These are phyloP conservation scores for Termitomyces sp. DNA, from an alignment of 768 basidiomycete species.

Conservation along the genomic window DNA sequence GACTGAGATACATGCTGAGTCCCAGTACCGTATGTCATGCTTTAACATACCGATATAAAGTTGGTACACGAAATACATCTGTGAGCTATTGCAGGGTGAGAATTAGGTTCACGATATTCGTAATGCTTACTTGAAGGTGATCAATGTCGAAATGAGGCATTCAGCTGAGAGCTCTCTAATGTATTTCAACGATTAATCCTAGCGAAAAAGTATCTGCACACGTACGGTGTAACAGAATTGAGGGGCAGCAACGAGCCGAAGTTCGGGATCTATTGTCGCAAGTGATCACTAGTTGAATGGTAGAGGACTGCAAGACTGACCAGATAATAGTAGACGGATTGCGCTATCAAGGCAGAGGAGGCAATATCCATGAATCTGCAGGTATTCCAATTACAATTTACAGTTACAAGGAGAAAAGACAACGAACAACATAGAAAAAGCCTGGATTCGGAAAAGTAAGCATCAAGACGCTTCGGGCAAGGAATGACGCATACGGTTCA, in stretches of 20 bases:
- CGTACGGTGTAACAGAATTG: constrained; percentile 31
- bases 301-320: constrained; percentile 19
- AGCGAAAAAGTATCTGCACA: constrained; percentile 10
- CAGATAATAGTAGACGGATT: constrained; percentile 40
- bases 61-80: constrained; percentile 35
- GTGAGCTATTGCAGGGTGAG: neutral
- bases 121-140: constrained; percentile 34
- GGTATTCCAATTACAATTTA: neutral
- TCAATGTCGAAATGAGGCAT: constrained; percentile 35
- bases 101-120: neutral
- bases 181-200: neutral
- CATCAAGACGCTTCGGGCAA: neutral
- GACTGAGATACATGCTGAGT: constrained; percentile 12
- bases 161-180: constrained; percentile 33
- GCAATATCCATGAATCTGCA: constrained; percentile 28
- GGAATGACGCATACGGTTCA: constrained; percentile 19
- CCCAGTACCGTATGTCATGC: neutral
- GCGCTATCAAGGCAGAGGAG: constrained; percentile 33
- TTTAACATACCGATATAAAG: constrained; percentile 25
- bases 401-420: neutral
- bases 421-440: constrained; percentile 22
- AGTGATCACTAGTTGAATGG: too few relatives aligned
- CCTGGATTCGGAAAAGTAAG: constrained; percentile 9
- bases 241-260: constrained; percentile 35
- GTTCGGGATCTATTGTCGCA: constrained; percentile 30